Conservation (phyloP, 805 yeast genomes). For the Alloascoidea hylecoeti region DNA sequence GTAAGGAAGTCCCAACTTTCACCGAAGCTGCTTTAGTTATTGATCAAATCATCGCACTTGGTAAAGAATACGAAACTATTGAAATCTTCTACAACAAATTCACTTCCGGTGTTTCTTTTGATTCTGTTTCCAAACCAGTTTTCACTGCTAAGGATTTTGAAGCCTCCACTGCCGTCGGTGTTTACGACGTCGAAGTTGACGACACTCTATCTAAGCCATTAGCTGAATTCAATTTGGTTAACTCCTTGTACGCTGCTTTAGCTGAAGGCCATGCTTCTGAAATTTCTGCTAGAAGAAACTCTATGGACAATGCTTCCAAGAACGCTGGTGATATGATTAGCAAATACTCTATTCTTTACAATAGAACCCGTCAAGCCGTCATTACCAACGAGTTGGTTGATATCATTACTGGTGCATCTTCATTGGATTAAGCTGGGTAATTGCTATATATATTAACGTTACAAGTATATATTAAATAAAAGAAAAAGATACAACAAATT, state of each 20-base stretch:
- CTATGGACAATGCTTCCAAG: slow-evolving; percentile 99
- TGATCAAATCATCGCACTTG: slow-evolving; percentile 64
- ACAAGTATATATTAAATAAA: too few species aligned
- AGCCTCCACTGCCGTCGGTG: slow-evolving; percentile 72
- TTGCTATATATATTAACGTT: too few species aligned
- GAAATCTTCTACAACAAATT: slow-evolving; percentile 83
- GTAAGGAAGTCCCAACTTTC: slow-evolving; percentile 95
- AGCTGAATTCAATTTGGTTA: slow-evolving; percentile 81
- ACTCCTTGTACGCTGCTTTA: slow-evolving; percentile 79
- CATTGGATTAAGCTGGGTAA: slow-evolving; percentile 90
- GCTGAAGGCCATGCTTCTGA: slow-evolving; percentile 98
- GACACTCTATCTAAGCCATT: slow-evolving; percentile 36
- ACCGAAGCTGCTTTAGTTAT: slow-evolving; percentile 80
- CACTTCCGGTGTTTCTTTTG: slow-evolving; percentile 78
- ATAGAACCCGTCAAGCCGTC: slow-evolving; percentile 99
- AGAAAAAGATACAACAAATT: too few species aligned
- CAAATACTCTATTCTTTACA: slow-evolving; percentile 91
- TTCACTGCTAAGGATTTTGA: slow-evolving; percentile 61
- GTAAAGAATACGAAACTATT: slow-evolving; percentile 49
- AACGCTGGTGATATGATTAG: slow-evolving; percentile 98
- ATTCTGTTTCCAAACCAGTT: slow-evolving; percentile 59
- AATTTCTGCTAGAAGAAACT: slow-evolving; percentile 96
- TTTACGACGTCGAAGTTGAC: slow-evolving; percentile 70
- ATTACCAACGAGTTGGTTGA: slow-evolving; percentile 99
- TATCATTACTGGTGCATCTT: slow-evolving; percentile 98